Conservation (phyloP, 257 asterid species). For the Avicennia marina region DNA sequence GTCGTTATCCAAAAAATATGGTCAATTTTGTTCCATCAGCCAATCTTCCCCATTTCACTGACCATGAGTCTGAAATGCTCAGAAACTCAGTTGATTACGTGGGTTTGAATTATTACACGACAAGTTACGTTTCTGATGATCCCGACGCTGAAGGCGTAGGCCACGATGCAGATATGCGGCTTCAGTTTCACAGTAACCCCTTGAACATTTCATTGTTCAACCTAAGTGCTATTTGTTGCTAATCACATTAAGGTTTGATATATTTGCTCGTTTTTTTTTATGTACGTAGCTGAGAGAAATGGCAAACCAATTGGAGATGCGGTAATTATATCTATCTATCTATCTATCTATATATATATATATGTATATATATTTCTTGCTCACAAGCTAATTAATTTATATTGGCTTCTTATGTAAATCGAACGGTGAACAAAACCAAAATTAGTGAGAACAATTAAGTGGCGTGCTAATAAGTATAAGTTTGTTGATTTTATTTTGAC, state of each 20-base stretch:
- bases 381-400: too few species aligned
- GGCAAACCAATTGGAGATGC: neutral
- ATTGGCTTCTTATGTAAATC: too few species aligned
- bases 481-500: neutral
- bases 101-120: conserved; percentile 28
- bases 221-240: too few species aligned
- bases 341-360: too few species aligned
- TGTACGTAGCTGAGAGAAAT: neutral
- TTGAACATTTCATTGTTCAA: neutral
- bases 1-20: conserved; percentile 20
- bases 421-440: too few species aligned
- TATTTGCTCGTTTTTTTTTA: too few species aligned
- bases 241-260: too few species aligned
- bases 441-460: neutral
- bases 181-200: neutral
- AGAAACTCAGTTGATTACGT: conserved; percentile 19
- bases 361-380: too few species aligned
- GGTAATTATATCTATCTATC: too few species aligned
- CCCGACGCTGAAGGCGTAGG: conserved; percentile 3
- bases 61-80: neutral
- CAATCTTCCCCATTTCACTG: conserved; percentile 11
- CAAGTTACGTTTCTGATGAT: conserved; percentile 10
- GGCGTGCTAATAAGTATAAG: neutral
- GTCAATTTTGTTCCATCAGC: neutral
- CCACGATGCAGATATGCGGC: conserved; percentile 1